Base-by-base conservation (phyloP, 169 alveolate species). In the Plasmodium vinckei region DNA sequence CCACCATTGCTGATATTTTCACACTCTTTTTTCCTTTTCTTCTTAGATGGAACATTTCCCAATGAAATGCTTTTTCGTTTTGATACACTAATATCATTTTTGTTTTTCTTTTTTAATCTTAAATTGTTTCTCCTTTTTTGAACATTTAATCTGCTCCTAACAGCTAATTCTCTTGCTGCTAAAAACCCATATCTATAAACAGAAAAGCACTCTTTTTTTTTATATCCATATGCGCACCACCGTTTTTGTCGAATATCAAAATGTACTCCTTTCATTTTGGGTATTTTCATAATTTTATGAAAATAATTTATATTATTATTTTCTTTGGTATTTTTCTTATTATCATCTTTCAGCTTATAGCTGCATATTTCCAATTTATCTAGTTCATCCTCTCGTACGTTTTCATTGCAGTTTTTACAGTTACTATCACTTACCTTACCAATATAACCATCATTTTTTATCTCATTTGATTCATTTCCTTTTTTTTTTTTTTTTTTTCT, bases 161-260 rank as follows among this genome's bases (percentile, higher is more conserved):
- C 82, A 33, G 90, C 90, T 49, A 82, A 59, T 64, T 82, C 90
- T 54, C 90, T 67, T n/a, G 90, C 90, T 42, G 42, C 54, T 82
- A 82, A 67, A 49, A 82, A 82, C 51, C 90, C 90, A 67, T 82
- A 82, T 19, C 90, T 42, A 51, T 82, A 82, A 23, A 82, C 90
- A 23, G 90, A 82, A 56, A 82, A 82, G 23, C 90, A 82, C 21
- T 82, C 90, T 61, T 82, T 82, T 17, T 82, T 82, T 82, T 82
- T 82, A 54, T 82, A 60, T 46, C 90, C 90, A 82, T 82, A 82
- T 23, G 90, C 90, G 53, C 90, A 82, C 90, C 90, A 82, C 33
- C 90, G 65, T 33, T 82, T 82, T 70, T 82, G 90, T 53, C 90
- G 67, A 1, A 68, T 67, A 17, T 82, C 90, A 82, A 82, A 82